Evolutionary conservation across 2,329 filamentous ascomycete genomes (phyloP).

Genomic region (Paecilomyces formosus): DNA sequence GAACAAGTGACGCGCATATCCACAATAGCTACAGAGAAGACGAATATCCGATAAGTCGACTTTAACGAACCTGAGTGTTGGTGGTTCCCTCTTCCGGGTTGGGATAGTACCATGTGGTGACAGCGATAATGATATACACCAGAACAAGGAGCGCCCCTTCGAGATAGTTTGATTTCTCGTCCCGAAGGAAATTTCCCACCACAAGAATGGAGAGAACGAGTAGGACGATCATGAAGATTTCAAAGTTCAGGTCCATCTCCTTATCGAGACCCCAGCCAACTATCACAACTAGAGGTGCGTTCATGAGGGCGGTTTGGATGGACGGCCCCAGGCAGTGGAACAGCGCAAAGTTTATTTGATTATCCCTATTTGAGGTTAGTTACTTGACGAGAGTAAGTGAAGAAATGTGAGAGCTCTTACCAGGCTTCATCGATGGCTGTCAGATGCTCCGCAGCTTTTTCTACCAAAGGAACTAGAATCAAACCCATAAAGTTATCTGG

Average conservation of each 20-base stretch:
- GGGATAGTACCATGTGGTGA: slow-evolving; percentile 56
- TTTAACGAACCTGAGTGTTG: slow-evolving; percentile 5
- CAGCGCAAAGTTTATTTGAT: slow-evolving; percentile 70
- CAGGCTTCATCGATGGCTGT: slow-evolving; percentile 80
- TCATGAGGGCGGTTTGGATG: slow-evolving; percentile 83
- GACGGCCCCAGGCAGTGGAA: slow-evolving; percentile 81
- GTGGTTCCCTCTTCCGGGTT: slow-evolving; percentile 31
- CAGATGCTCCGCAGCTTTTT: slow-evolving; percentile 80
- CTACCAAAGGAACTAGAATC: slow-evolving; percentile 71
- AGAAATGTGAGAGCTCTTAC: slow-evolving; percentile 36
- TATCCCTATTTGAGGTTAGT: slow-evolving; percentile 24
- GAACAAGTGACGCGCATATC: not conserved
- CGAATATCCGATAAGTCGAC: not conserved
- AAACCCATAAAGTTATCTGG: slow-evolving; percentile 59
- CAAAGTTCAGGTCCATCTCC: slow-evolving; percentile 73
- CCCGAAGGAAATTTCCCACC: slow-evolving; percentile 78
- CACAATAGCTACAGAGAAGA: not conserved
- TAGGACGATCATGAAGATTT: slow-evolving; percentile 76
- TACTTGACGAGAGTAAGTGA: not conserved
- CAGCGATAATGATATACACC: slow-evolving; percentile 56
- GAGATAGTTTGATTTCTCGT: slow-evolving; percentile 84
- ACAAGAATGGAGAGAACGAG: slow-evolving; percentile 78
- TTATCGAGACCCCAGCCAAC: slow-evolving; percentile 72
- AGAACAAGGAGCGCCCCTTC: slow-evolving; percentile 72
- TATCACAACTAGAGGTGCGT: slow-evolving; percentile 73